Conservation (phyloP, 2,329 filamentous ascomycete genomes). For the Pestalotiopsis sp. region DNA sequence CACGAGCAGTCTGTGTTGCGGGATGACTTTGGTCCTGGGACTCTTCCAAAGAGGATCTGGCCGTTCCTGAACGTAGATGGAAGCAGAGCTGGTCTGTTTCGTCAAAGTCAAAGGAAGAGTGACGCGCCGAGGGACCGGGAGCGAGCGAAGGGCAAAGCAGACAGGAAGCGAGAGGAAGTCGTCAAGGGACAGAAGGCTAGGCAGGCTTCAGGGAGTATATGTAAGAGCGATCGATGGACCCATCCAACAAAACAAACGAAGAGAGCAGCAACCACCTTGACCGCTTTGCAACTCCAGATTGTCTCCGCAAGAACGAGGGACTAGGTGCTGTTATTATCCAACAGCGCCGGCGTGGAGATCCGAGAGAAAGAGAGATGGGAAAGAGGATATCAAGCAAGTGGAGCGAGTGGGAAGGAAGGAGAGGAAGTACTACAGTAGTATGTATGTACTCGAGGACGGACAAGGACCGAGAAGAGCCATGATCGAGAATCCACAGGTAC, state of each 20-base stretch:
- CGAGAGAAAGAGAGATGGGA: too few species aligned
- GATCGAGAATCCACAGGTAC: background rate
- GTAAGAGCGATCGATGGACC: background rate
- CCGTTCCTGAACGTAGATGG: background rate
- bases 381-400: background rate
- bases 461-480: background rate
- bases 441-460: too few species aligned
- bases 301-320: slow-evolving; percentile 2
- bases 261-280: background rate
- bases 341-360: slow-evolving; percentile 1
- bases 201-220: background rate
- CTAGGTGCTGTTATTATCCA: background rate
- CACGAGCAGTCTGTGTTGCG: background rate
- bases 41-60: background rate
- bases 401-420: background rate
- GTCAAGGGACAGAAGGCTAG: background rate
- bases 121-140: background rate
- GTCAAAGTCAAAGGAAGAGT: background rate
- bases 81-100: too few species aligned
- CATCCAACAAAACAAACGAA: background rate
- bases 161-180: background rate
- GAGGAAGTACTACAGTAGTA: background rate
- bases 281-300: background rate
- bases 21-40: background rate
- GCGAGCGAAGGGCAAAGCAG: background rate